These are phyloP conservation scores for Globisporangium abappressorium DNA, from an alignment of 352 stramenopile genomes.

Conservation along the genomic window DNA sequence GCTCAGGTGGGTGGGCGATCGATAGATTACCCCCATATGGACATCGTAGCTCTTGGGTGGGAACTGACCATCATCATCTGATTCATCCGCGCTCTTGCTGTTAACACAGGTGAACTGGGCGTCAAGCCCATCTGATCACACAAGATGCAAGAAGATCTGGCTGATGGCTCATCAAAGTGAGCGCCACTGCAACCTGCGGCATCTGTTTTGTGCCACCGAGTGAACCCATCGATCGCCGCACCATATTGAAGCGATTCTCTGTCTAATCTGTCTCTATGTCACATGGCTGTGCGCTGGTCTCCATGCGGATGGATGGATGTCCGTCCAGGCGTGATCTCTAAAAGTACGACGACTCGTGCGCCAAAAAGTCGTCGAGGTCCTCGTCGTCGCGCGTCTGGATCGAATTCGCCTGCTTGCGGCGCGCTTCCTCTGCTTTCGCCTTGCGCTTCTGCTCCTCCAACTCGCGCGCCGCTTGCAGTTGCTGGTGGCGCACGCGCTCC, in stretches of 20 bases:
- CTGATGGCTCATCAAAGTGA: neutral
- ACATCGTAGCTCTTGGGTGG: neutral
- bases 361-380: constrained; percentile 63
- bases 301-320: neutral
- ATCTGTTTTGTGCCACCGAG: neutral
- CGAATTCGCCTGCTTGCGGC: constrained; percentile 32
- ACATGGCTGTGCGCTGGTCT: neutral
- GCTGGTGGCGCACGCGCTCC: constrained; percentile 33
- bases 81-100: neutral
- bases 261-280: neutral
- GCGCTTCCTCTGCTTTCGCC: constrained; percentile 28
- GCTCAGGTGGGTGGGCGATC: neutral
- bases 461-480: constrained; percentile 9
- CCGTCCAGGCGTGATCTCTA: constrained; percentile 7
- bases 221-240: neutral
- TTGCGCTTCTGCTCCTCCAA: constrained; percentile 28
- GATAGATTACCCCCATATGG: neutral
- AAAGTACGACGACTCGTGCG: constrained; percentile 46
- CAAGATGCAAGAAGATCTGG: neutral
- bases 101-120: neutral
- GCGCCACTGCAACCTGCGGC: neutral
- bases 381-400: constrained; percentile 41
- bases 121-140: neutral
- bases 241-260: neutral
- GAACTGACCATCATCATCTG: neutral